phyloP scores from a whole-genome alignment of 768 basidiomycete genomes.

The Porphyrellus cyaneotinctus region DNA sequence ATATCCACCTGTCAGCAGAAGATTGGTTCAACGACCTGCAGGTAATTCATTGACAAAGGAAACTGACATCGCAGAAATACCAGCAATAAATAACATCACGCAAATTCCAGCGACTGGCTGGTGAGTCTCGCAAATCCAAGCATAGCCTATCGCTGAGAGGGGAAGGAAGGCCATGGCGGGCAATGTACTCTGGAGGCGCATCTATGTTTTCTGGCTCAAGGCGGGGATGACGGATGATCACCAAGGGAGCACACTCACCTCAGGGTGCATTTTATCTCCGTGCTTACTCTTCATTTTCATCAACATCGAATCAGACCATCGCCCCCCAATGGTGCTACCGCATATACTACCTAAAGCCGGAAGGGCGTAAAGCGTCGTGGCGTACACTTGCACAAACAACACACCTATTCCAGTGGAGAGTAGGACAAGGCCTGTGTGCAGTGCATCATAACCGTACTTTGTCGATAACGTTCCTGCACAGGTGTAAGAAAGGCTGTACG shows the following conservation, averaged over 20 bases:
- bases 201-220: constrained; percentile 36
- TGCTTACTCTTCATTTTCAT: constrained; percentile 38
- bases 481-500: constrained; percentile 69
- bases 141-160: constrained; percentile 60
- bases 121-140: constrained; percentile 66
- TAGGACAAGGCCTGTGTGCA: constrained; percentile 73
- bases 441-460: constrained; percentile 61
- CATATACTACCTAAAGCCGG: constrained; percentile 39
- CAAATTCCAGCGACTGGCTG: constrained; percentile 67
- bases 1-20: constrained; percentile 42
- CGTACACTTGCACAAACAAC: constrained; percentile 9
- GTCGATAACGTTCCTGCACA: constrained; percentile 64
- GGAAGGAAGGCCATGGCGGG: constrained; percentile 52
- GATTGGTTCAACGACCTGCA: background rate
- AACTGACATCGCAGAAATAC: constrained; percentile 50
- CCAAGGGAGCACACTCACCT: constrained; percentile 43
- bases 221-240: background rate
- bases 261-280: constrained; percentile 50
- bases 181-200: constrained; percentile 66
- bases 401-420: constrained; percentile 69
- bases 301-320: constrained; percentile 51
- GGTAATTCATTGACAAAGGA: background rate
- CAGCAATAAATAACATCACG: constrained; percentile 65
- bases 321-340: constrained; percentile 56
- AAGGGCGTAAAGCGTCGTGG: background rate